Base-by-base conservation (phyloP, 208 protist genomes). In the Trypanosoma scelopori region DNA sequence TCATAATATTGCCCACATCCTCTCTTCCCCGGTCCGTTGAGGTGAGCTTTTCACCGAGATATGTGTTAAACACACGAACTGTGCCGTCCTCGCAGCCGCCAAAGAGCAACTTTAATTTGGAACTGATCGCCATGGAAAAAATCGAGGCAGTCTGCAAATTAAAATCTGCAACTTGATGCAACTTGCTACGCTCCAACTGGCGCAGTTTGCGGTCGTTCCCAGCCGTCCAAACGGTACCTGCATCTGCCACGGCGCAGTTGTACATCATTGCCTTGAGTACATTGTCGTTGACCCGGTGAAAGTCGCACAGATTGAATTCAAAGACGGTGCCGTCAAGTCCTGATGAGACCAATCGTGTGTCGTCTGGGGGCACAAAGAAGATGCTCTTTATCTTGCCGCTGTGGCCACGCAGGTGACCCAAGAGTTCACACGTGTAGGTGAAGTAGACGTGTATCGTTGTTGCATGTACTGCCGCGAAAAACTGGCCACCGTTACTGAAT, bases 371-470 rank as follows among this genome's bases (percentile, higher is more conserved):
- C 28, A 94, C 85, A 62, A 95, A 97, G 57, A 80, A 89, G 42
- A 97, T 48, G 62, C 76, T 93, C 63, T 78, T 83, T 39, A 97
- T 89, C 78, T 98, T 98, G 49, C 92, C 89, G 74, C 89, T 98
- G 86, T 99, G 98, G 1, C 97, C 96, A 43, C 95, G 94, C 55
- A 99, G 74, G 57, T 97, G 95, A 22, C 91, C 95, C 23, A 99
- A 71, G 42, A 93, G 77, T 82, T 98, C 93, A 72, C 96, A 97
- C 9, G 97, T 98, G 79, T 97, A 98, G 22, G 96, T 95, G 61
- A 87, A 92, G 79, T 98, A 98, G 3, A 99, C 88, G 61, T 98
- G 92, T 65, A 99, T 97, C 22, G 93, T 98, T 64, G 93, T 97
- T 18, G 89, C 91, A 76, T 98, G 94, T 52, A 94, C 94, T 12